Base-by-base conservation (phyloP, 2,329 filamentous ascomycete genomes). In the Fusarium beomiforme region DNA sequence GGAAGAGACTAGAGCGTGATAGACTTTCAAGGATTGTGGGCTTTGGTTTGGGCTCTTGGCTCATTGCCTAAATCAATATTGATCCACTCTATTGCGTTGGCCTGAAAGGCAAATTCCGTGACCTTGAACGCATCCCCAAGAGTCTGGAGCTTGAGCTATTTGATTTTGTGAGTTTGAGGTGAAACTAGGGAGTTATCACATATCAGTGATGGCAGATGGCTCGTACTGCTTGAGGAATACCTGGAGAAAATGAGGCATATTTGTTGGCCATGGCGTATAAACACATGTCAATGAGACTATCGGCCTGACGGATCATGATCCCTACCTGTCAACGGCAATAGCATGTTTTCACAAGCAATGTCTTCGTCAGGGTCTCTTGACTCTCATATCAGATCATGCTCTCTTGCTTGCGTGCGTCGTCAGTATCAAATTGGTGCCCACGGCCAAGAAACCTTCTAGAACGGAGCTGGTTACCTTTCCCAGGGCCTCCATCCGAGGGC, bases 391-490 rank as follows among this genome's bases (percentile, higher is more conserved):
- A 23, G 33, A 66, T 62, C 63, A 67, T 67, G 29, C 47, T 8
- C 23, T 24, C 11, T 29, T 29, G 5, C 29, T 29, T 29, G 29
- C 29, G 43, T 19, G n/a, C 31, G 29, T 39, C 46, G 17, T 33
- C 26, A 47, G 36, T 42, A 55, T 56, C 36, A 29, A 43, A 19
- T 59, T 59, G 33, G 49, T 33, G 34, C 33, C 39, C 19, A 62
- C 44, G 43, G 34, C 61, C 49, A 36, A 51, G 53, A 71, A 69
- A 6, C 31, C 64, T 71, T 71, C 68, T 71, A 69, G 68, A 69
- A 70, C 63, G 68, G 68, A 71, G 63, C n/a, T 59, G 33, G 23
- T 68, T 71, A 37, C 68, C 64, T 33, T 69, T 69, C 66, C 21
- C 59, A 59, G 58, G 24, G 29, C n/a, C 23, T 59, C 39, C 31